Evolutionary conservation across 2,329 filamentous ascomycete species (phyloP).

Genomic region (Pseudohalonectria lignicola): DNA sequence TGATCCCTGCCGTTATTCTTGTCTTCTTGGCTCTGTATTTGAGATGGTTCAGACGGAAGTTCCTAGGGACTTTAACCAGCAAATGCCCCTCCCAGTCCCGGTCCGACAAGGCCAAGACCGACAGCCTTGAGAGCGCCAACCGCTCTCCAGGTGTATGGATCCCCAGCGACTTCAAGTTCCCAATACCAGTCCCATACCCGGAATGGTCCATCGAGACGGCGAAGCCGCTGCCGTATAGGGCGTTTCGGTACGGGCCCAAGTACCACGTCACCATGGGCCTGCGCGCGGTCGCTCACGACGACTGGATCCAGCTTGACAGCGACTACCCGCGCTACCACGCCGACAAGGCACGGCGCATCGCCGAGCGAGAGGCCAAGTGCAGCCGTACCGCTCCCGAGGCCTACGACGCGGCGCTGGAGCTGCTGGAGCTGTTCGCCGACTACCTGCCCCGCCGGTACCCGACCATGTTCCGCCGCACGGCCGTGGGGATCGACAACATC

Average conservation of each 20-base stretch:
- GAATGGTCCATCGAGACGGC: constrained; percentile 59
- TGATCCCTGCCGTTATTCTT: too few species aligned
- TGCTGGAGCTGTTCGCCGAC: constrained; percentile 59
- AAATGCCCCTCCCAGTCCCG: too few species aligned
- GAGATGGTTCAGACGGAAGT: too few species aligned
- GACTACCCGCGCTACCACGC: constrained; percentile 63
- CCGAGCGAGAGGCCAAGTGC: constrained; percentile 55
- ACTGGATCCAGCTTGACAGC: constrained; percentile 82
- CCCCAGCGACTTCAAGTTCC: constrained; percentile 46
- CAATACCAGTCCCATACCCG: constrained; percentile 49
- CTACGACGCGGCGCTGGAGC: constrained; percentile 60
- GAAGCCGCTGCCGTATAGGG: constrained; percentile 65
- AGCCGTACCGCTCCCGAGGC: constrained; percentile 59
- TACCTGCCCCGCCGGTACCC: constrained; percentile 73
- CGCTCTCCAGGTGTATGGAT: constrained; percentile 34
- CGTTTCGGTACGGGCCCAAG: constrained; percentile 66
- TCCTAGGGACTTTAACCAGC: too few species aligned
- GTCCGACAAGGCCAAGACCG: too few species aligned
- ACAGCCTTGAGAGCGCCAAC: too few species aligned
- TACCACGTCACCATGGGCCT: constrained; percentile 72
- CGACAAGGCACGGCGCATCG: constrained; percentile 58
- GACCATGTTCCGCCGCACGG: constrained; percentile 51
- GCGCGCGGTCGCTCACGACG: constrained; percentile 55
- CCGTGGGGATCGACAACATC: constrained; percentile 57
- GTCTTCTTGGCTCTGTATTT: too few species aligned